phyloP scores from a whole-genome alignment of 2,329 filamentous ascomycete species.

The Aspergillus uvarum region DNA sequence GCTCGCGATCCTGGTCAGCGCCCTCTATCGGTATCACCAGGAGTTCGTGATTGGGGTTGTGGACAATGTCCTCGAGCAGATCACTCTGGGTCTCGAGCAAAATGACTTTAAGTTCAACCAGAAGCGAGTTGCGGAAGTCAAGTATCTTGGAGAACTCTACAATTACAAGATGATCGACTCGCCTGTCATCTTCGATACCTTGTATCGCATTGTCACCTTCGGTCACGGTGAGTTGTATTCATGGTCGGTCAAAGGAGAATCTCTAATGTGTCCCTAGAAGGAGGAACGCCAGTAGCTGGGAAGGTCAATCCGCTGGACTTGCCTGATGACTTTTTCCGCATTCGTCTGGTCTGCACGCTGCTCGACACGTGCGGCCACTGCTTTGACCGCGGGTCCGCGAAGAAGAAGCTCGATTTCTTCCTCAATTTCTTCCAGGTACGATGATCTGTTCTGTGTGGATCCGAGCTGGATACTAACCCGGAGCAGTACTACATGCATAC shows the following conservation, averaged over 20 bases:
- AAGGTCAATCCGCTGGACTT: conserved; percentile 75
- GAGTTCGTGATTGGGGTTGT: conserved; percentile 88
- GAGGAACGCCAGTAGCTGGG: conserved; percentile 77
- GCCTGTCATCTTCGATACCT: conserved; percentile 87
- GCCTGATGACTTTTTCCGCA: conserved; percentile 93
- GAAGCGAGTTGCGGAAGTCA: conserved; percentile 88
- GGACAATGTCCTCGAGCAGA: conserved; percentile 85
- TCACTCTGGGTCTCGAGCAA: conserved; percentile 83
- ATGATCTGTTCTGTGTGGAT: neutral
- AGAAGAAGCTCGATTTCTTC: conserved; percentile 98
- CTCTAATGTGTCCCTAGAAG: conserved; percentile 46
- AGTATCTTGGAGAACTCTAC: conserved; percentile 94
- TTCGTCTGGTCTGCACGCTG: conserved; percentile 83
- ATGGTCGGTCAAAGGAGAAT: neutral
- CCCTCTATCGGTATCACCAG: conserved; percentile 87
- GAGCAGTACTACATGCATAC: conserved; percentile 85
- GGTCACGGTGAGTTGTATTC: conserved; percentile 65
- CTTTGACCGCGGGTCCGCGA: conserved; percentile 88
- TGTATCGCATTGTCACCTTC: conserved; percentile 93
- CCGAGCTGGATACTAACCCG: neutral
- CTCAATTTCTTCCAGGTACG: conserved; percentile 86
- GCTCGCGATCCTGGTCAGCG: conserved; percentile 82
- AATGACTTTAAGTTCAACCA: conserved; percentile 99
- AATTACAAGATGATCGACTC: conserved; percentile 97
- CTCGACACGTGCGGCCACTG: conserved; percentile 95